A percentile compares a stretch with the other conserved stretches of the same genome.
phyloP scores from a whole-genome alignment of 2,329 filamentous ascomycete genomes.

The Fusarium papillatum region DNA sequence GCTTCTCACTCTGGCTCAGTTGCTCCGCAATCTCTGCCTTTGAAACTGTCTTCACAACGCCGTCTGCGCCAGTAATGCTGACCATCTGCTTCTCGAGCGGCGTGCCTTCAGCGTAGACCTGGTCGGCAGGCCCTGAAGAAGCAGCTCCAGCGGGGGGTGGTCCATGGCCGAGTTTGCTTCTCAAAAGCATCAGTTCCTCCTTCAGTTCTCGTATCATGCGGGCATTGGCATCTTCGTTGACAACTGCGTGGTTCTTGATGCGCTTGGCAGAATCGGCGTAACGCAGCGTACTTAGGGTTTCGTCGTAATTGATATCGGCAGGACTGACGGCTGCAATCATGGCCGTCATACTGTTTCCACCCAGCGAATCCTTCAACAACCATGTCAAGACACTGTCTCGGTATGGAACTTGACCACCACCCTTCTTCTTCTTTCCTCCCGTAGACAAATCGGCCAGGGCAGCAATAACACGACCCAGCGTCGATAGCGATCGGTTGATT shows the following conservation, averaged over 20 bases:
- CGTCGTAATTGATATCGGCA: conserved; percentile 98
- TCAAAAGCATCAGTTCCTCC: conserved; percentile 88
- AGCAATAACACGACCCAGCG: conserved; percentile 96
- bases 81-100: conserved; percentile 97
- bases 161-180: conserved; percentile 84
- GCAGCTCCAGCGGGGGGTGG: conserved; percentile 57
- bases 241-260: conserved; percentile 99
- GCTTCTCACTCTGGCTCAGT: conserved; percentile 94
- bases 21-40: conserved; percentile 99
- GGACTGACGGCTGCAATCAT: conserved; percentile 99
- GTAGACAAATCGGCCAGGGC: conserved; percentile 92
- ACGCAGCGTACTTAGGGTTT: conserved; percentile 93
- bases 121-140: conserved; percentile 71
- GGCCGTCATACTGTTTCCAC: conserved; percentile 98
- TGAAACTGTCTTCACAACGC: conserved; percentile 92
- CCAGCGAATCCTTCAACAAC: conserved; percentile 96
- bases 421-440: conserved; percentile 83
- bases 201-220: conserved; percentile 99
- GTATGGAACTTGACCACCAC: conserved; percentile 86
- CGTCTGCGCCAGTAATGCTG: conserved; percentile 89
- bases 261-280: conserved; percentile 98
- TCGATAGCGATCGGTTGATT: conserved; percentile 97
- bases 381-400: conserved; percentile 97
- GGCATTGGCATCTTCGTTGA: conserved; percentile 99
- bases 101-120: conserved; percentile 92